A percentile compares a stretch with the other conserved stretches of the same genome.
phyloP scores from a whole-genome alignment of 2,329 filamentous ascomycete species.

The Aspergillus niger region DNA sequence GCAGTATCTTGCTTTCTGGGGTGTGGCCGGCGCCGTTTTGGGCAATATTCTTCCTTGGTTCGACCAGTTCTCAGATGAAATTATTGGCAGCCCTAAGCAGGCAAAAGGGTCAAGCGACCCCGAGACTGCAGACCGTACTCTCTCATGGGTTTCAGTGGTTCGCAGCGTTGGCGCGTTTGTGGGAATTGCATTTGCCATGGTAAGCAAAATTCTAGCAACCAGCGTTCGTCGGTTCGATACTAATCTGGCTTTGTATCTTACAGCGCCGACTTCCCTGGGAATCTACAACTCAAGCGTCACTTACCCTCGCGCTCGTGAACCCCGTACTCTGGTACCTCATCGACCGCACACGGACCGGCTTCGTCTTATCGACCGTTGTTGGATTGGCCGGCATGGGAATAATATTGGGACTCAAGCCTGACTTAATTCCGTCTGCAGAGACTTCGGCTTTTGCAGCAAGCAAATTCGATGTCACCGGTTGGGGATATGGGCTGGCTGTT shows the following conservation, averaged over 20 bases:
- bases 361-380: slow-evolving; percentile 74
- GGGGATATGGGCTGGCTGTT: slow-evolving; percentile 34
- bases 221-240: not conserved
- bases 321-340: slow-evolving; percentile 95
- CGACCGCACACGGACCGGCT: slow-evolving; percentile 82
- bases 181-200: slow-evolving; percentile 78
- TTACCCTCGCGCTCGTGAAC: slow-evolving; percentile 87
- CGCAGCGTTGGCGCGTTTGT: slow-evolving; percentile 71
- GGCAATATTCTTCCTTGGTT: slow-evolving; percentile 83
- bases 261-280: slow-evolving; percentile 90
- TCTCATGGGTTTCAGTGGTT: slow-evolving; percentile 69
- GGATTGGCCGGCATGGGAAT: slow-evolving; percentile 73
- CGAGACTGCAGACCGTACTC: slow-evolving; percentile 31
- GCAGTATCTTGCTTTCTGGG: slow-evolving; percentile 80
- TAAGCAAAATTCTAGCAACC: slow-evolving; percentile 50
- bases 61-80: slow-evolving; percentile 71
- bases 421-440: slow-evolving; percentile 68
- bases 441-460: slow-evolving; percentile 33
- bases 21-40: slow-evolving; percentile 71
- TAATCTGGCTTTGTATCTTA: slow-evolving; percentile 21
- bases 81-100: slow-evolving; percentile 36
- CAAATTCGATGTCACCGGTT: slow-evolving; percentile 31
- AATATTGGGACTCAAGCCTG: slow-evolving; percentile 73
- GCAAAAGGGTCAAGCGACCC: slow-evolving; percentile 33
- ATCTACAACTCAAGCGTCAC: slow-evolving; percentile 87